Evolutionary conservation across 1,139 yeast species (phyloP).

Genomic region (Kodamaea sp.): DNA sequence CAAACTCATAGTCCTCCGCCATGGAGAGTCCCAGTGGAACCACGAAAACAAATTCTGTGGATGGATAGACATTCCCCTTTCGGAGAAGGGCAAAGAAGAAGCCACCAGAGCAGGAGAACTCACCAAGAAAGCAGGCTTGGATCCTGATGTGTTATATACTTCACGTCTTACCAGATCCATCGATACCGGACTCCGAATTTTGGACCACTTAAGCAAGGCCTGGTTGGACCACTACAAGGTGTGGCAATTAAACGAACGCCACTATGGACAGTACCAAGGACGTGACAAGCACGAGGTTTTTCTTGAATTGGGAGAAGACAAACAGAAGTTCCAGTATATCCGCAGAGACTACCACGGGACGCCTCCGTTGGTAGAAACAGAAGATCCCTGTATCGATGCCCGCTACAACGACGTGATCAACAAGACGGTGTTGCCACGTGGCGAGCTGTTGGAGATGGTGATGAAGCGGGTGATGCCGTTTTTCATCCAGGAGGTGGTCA

Average conservation of each 20-base stretch:
- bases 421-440: slow-evolving; percentile 49
- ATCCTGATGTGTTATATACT: slow-evolving; percentile 62
- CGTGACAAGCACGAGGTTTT: slow-evolving; percentile 55
- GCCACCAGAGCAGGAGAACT: slow-evolving; percentile 62
- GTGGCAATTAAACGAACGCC: slow-evolving; percentile 80
- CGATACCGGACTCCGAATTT: slow-evolving; percentile 63
- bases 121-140: slow-evolving; percentile 38
- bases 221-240: slow-evolving; percentile 54
- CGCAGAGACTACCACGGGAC: slow-evolving; percentile 68
- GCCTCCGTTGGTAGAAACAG: slow-evolving; percentile 53
- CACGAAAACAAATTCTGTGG: slow-evolving; percentile 74
- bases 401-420: slow-evolving; percentile 37
- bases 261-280: slow-evolving; percentile 80
- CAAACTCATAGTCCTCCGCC: slow-evolving; percentile 59
- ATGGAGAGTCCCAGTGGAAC: slow-evolving; percentile 78
- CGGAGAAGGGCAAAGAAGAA: slow-evolving; percentile 61
- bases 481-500: slow-evolving; percentile 43
- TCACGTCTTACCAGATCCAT: slow-evolving; percentile 66
- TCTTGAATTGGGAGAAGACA: slow-evolving; percentile 53
- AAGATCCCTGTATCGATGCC: slow-evolving; percentile 45
- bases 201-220: slow-evolving; percentile 43
- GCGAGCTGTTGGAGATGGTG: slow-evolving; percentile 72
- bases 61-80: slow-evolving; percentile 75
- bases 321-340: slow-evolving; percentile 62
- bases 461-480: slow-evolving; percentile 62